These are phyloP conservation scores for Gillenia trifoliata DNA, from an alignment of 306 rosid genomes.

Conservation along the genomic window DNA sequence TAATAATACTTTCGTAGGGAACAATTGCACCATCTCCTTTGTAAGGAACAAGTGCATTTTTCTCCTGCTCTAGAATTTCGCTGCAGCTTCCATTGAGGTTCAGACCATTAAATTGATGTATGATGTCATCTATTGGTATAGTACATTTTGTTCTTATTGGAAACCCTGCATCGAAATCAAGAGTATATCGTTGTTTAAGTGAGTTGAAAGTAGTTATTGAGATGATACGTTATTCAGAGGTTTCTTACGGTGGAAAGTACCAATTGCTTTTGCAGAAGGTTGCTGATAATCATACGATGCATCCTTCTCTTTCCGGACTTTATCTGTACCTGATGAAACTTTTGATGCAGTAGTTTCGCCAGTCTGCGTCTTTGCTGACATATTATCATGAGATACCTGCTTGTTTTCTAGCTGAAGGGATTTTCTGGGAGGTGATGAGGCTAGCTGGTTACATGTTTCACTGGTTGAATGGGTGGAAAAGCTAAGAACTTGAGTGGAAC, in stretches of 20 bases:
- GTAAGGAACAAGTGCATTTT: constrained; percentile 66
- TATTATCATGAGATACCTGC: constrained; percentile 12
- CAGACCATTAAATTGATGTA: constrained; percentile 36
- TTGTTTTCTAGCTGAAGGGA: constrained; percentile 18
- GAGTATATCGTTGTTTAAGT: constrained; percentile 12
- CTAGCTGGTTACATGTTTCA: constrained; percentile 14
- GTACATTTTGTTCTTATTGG: constrained; percentile 11
- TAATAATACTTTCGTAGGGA: constrained; percentile 41
- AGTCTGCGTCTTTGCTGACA: constrained; percentile 15
- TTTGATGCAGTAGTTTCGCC: neutral
- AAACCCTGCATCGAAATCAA: constrained; percentile 48
- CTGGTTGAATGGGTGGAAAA: constrained; percentile 7
- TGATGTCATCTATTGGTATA: constrained; percentile 38
- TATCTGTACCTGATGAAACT: constrained; percentile 11
- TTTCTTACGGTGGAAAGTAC: constrained; percentile 22
- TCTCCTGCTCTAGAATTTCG: constrained; percentile 25
- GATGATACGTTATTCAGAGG: neutral
- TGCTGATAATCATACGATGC: constrained; percentile 12
- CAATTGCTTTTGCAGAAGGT: constrained; percentile 10
- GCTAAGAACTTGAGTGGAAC: constrained; percentile 8
- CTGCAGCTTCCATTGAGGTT: constrained; percentile 40
- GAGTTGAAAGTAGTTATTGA: neutral
- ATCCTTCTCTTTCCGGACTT: constrained; percentile 7
- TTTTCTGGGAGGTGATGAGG: constrained; percentile 9
- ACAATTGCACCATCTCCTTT: constrained; percentile 58